phyloP scores from a whole-genome alignment of 176 grass and related monocot genomes.

The Cenchrus americanus region DNA sequence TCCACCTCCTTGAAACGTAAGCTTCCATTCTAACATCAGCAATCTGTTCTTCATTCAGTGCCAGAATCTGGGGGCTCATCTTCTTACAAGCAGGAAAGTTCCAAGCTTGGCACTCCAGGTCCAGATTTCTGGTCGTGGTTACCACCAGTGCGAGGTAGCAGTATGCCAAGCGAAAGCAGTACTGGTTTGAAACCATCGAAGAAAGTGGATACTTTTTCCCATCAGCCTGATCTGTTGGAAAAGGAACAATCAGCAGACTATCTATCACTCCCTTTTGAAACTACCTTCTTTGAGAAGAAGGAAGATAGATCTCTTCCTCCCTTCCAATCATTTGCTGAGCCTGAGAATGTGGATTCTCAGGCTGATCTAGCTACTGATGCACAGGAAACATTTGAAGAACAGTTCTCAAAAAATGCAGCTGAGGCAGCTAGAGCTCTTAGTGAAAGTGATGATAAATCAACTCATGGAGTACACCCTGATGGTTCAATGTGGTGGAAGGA shows the following conservation, averaged over 20 bases:
- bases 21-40: constrained; percentile 30
- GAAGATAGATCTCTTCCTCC: constrained; percentile 78
- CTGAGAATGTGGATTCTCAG: constrained; percentile 53
- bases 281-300: constrained; percentile 50
- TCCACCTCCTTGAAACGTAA: not conserved
- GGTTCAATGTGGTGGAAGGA: constrained; percentile 98
- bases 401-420: constrained; percentile 70
- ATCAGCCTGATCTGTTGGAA: constrained; percentile 72
- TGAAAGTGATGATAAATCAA: constrained; percentile 53
- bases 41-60: constrained; percentile 45
- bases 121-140: constrained; percentile 98
- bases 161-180: constrained; percentile 34
- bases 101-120: constrained; percentile 72
- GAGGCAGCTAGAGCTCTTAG: constrained; percentile 69
- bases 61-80: constrained; percentile 32
- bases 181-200: constrained; percentile 51
- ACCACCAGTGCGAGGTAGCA: constrained; percentile 63
- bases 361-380: constrained; percentile 23
- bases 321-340: constrained; percentile 71
- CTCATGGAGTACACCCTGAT: constrained; percentile 61
- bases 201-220: constrained; percentile 52
- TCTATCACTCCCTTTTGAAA: constrained; percentile 77
- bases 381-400: constrained; percentile 60
- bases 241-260: constrained; percentile 63
- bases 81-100: constrained; percentile 42